A percentile compares a stretch with the other conserved stretches of the same genome.
phyloP scores from a whole-genome alignment of 805 yeast species.

The Starmerella stigmatis region DNA sequence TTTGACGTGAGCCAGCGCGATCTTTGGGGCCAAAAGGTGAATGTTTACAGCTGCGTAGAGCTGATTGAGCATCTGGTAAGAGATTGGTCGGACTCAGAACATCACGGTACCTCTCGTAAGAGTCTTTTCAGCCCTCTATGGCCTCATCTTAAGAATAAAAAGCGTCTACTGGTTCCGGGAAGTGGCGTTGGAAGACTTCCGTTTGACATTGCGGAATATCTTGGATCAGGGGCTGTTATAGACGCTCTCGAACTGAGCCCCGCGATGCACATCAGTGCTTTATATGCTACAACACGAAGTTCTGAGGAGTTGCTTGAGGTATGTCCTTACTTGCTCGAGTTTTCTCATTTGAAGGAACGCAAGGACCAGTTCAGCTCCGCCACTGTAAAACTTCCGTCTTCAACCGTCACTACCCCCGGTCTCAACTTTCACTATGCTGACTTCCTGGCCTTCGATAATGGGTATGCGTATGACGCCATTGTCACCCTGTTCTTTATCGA shows the following conservation, averaged over 20 bases:
- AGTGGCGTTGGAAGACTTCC: conserved; percentile 77
- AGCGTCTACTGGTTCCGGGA: conserved; percentile 64
- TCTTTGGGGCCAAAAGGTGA: conserved; percentile 33
- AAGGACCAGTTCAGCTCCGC: conserved; percentile 38
- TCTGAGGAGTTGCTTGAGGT: conserved; percentile 11
- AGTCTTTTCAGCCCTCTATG: conserved; percentile 48
- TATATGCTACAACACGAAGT: conserved; percentile 20
- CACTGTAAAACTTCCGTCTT: conserved; percentile 10
- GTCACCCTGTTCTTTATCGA: conserved; percentile 67
- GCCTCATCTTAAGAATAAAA: conserved; percentile 29
- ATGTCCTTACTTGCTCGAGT: conserved; percentile 44
- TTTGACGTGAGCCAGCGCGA: conserved; percentile 39
- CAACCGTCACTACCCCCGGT: background rate
- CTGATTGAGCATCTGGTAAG: conserved; percentile 64
- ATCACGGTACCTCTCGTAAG: conserved; percentile 39
- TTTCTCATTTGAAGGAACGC: conserved; percentile 49
- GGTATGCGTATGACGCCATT: conserved; percentile 33
- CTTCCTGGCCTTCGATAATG: conserved; percentile 44
- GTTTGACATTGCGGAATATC: conserved; percentile 39
- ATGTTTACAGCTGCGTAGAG: conserved; percentile 24
- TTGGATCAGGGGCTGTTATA: conserved; percentile 30
- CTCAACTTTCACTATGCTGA: conserved; percentile 39
- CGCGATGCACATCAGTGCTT: conserved; percentile 50
- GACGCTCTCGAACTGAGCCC: conserved; percentile 70
- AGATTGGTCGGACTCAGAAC: conserved; percentile 50